Conservation (phyloP, 1,139 yeast species). For the Scheffersomyces lignicola region DNA sequence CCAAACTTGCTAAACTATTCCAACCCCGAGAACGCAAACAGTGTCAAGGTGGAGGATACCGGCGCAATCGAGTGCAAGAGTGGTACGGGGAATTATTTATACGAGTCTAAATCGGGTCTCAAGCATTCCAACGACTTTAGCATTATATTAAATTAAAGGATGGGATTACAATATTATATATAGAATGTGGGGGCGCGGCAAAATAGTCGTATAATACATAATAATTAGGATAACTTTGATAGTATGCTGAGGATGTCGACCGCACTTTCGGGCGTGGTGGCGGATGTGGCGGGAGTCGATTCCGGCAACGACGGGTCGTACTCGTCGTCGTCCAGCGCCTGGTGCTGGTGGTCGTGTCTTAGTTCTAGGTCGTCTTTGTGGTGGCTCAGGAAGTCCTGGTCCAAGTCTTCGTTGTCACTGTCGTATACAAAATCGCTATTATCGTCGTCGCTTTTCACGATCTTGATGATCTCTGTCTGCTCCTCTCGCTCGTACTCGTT, state of each 20-base stretch:
- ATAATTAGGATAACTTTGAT: conserved; percentile 29
- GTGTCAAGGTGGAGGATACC: too few species aligned
- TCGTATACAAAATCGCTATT: conserved; percentile 21
- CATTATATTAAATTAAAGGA: conserved; percentile 13
- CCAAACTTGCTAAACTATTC: conserved; percentile 7
- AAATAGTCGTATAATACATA: conserved; percentile 6
- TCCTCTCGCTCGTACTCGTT: conserved; percentile 45
- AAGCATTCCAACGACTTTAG: conserved; percentile 13
- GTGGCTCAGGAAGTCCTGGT: conserved; percentile 17
- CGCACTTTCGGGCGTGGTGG: conserved; percentile 13
- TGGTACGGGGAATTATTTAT: background rate
- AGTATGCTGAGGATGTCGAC: conserved; percentile 32
- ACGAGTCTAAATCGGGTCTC: background rate
- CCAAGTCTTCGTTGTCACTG: conserved; percentile 18
- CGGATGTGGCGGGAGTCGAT: conserved; percentile 12
- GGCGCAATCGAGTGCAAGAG: background rate
- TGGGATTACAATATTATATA: background rate
- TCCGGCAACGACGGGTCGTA: conserved; percentile 18
- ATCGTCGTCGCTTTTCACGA: conserved; percentile 14
- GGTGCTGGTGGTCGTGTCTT: conserved; percentile 24
- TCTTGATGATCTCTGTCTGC: conserved; percentile 16
- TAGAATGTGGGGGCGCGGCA: conserved; percentile 5
- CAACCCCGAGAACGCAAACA: conserved; percentile 1
- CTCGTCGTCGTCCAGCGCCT: conserved; percentile 17
- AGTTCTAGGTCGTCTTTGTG: conserved; percentile 35